Percentiles rank a stretch among this genome's conserved stretches.
phyloP scores from a whole-genome alignment of 1,284 basidiomycete species.

The Marasmius oreades region DNA sequence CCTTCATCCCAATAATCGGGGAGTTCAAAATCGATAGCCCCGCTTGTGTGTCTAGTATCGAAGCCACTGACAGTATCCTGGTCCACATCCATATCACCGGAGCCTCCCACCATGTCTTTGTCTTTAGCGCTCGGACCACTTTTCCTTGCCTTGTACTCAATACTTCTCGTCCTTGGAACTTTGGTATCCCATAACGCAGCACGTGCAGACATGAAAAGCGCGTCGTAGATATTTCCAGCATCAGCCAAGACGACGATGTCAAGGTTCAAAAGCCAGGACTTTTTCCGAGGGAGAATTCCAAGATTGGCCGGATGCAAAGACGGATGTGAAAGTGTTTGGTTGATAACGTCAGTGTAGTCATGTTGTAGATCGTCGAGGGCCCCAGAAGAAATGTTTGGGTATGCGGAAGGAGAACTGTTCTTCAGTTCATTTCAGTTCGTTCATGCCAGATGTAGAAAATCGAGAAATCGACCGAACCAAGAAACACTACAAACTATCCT shows the following conservation, averaged over 20 bases:
- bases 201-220: constrained; percentile 70
- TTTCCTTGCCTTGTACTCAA: constrained; percentile 51
- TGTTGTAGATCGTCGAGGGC: constrained; percentile 71
- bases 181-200: constrained; percentile 78
- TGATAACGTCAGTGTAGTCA: constrained; percentile 57
- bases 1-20: constrained; percentile 85
- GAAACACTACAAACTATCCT: constrained; percentile 63
- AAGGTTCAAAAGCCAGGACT: constrained; percentile 66
- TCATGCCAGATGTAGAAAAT: constrained; percentile 6
- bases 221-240: constrained; percentile 70
- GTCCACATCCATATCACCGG: constrained; percentile 53
- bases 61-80: constrained; percentile 48
- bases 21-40: constrained; percentile 74
- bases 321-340: constrained; percentile 56
- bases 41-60: constrained; percentile 45
- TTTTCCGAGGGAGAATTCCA: constrained; percentile 57
- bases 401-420: constrained; percentile 71
- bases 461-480: constrained; percentile 50
- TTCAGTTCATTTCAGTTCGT: constrained; percentile 32
- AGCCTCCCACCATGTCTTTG: constrained; percentile 21
- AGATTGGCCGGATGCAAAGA: constrained; percentile 62
- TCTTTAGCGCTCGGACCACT: constrained; percentile 8
- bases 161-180: constrained; percentile 65
- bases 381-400: constrained; percentile 57
- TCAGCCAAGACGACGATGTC: constrained; percentile 71